Percentiles rank a stretch among this genome's conserved stretches.
Evolutionary conservation across 164 flowering plant genomes (phyloP).

Genomic region (Paratinospora sagittata): DNA sequence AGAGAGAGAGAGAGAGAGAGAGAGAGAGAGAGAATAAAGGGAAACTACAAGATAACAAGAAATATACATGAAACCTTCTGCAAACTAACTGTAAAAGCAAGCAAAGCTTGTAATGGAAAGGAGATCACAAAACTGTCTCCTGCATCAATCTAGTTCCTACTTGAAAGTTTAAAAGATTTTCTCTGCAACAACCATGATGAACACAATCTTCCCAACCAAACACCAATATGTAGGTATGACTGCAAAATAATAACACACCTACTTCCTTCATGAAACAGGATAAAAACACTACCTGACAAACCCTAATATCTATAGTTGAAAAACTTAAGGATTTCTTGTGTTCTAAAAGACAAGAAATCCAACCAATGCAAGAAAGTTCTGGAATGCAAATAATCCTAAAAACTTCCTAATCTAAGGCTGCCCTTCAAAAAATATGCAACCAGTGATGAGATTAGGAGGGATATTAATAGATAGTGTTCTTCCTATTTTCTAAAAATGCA

Average conservation of each 20-base stretch:
- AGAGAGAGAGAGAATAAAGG: background rate
- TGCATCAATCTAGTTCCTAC: background rate
- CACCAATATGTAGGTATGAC: background rate
- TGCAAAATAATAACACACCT: background rate
- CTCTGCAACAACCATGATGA: background rate
- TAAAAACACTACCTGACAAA: background rate
- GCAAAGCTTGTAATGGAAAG: conserved; percentile 1
- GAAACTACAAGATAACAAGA: background rate
- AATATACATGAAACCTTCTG: background rate
- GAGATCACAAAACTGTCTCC: conserved; percentile 19
- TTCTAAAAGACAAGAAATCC: background rate
- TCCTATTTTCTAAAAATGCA: no score
- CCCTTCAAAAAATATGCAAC: conserved; percentile 33
- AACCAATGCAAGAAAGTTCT: background rate
- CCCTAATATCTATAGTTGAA: background rate
- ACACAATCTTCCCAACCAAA: background rate
- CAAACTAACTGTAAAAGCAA: background rate
- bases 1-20: no score
- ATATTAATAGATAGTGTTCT: background rate
- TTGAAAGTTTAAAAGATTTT: background rate
- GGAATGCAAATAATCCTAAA: background rate
- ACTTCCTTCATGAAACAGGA: background rate
- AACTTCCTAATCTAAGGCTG: conserved; percentile 22
- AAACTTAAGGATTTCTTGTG: background rate
- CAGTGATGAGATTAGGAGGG: conserved; percentile 3